These are phyloP conservation scores for Claviceps sorghi DNA, from an alignment of 2,329 filamentous ascomycete genomes.

Conservation along the genomic window DNA sequence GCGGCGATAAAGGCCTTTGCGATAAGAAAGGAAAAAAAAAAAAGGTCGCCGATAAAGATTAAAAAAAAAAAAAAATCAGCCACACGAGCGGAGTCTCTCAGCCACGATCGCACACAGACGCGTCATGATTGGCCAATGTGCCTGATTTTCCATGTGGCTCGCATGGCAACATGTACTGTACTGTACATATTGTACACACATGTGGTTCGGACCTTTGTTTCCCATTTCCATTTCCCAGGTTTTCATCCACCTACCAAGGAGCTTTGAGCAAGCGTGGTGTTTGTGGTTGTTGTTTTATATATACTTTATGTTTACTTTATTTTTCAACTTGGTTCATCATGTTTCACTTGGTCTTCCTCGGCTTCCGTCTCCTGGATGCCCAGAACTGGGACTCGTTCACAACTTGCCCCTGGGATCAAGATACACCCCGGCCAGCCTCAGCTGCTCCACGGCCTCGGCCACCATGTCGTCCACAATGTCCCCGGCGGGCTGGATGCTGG, in stretches of 20 bases:
- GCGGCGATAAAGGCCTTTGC: conserved; percentile 3
- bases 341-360: no score
- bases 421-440: conserved; percentile 49
- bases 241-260: no score
- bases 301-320: neutral
- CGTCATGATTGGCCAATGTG: neutral
- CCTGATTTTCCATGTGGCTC: neutral
- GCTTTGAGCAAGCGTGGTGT: no score
- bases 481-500: conserved; percentile 62
- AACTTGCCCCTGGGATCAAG: conserved; percentile 18
- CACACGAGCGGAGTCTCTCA: neutral
- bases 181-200: no score
- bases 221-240: no score
- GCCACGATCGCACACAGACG: neutral
- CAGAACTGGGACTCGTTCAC: neutral
- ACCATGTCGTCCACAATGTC: conserved; percentile 91
- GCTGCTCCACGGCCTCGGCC: conserved; percentile 51
- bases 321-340: no score
- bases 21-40: conserved; percentile 9
- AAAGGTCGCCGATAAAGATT: conserved; percentile 6
- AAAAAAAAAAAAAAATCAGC: conserved; percentile 4
- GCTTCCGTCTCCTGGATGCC: neutral
- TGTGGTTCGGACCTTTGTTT: no score
- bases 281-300: neutral
- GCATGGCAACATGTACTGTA: no score